These are phyloP conservation scores for Geopyxis carbonaria DNA, from an alignment of 495 filamentous ascomycete species.

Conservation along the genomic window DNA sequence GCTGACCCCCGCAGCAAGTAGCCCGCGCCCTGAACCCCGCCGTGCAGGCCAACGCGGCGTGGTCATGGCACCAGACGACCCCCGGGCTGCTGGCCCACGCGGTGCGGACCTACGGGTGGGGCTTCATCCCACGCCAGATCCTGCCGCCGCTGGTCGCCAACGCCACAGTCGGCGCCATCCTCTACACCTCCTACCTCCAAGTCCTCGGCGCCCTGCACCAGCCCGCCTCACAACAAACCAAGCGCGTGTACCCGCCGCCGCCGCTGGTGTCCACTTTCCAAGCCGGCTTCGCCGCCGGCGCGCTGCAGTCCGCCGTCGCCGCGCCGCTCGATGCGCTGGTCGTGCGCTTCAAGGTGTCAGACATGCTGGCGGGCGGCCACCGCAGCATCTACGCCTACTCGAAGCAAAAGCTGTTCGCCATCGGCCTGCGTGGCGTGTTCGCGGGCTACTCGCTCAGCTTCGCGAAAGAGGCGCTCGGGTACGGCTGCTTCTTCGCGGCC, in stretches of 20 bases:
- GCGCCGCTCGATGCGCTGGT: conserved; percentile 82
- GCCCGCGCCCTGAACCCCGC: conserved; percentile 51
- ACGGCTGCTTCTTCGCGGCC: conserved; percentile 64
- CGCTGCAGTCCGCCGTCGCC: conserved; percentile 61
- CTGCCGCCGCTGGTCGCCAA: conserved; percentile 76
- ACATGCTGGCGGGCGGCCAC: conserved; percentile 50
- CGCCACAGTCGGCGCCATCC: conserved; percentile 63
- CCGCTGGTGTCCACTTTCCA: conserved; percentile 46
- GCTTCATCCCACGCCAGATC: conserved; percentile 73
- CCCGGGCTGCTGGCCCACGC: conserved; percentile 66
- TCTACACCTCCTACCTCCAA: conserved; percentile 80
- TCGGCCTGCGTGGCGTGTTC: conserved; percentile 65
- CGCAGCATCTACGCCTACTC: conserved; percentile 73
- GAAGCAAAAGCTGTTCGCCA: conserved; percentile 52
- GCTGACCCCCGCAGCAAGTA: conserved; percentile 10
- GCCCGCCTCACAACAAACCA: conserved; percentile 48
- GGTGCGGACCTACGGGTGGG: conserved; percentile 63
- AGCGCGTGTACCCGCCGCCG: conserved; percentile 61
- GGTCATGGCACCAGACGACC: conserved; percentile 58
- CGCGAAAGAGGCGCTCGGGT: conserved; percentile 64
- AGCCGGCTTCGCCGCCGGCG: conserved; percentile 61
- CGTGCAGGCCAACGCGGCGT: conserved; percentile 36
- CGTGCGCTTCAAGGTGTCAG: conserved; percentile 53
- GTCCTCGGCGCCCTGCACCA: conserved; percentile 54
- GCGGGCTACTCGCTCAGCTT: conserved; percentile 66